Evolutionary conservation across 2,329 filamentous ascomycete genomes (phyloP).

Genomic region (Colletotrichum australisinense): DNA sequence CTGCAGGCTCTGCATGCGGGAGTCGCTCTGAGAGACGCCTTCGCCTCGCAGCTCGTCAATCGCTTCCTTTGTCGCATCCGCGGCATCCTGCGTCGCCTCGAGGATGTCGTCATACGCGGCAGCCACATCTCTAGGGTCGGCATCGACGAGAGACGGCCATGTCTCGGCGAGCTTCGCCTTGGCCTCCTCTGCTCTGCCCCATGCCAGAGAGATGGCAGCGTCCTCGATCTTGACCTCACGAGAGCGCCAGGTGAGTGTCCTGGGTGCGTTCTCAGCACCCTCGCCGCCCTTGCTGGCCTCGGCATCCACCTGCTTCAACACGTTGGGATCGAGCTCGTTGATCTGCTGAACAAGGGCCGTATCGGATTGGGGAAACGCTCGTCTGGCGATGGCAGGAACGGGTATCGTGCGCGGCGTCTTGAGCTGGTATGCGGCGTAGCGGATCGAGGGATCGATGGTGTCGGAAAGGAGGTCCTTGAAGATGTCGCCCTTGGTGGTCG

Average conservation of each 20-base stretch:
- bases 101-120: constrained; percentile 92
- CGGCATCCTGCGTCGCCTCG: constrained; percentile 90
- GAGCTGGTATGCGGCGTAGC: constrained; percentile 93
- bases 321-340: constrained; percentile 75
- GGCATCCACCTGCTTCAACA: constrained; percentile 68
- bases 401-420: constrained; percentile 88
- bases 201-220: constrained; percentile 87
- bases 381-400: constrained; percentile 81
- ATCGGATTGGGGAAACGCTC: constrained; percentile 79
- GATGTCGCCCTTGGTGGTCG: constrained; percentile 75
- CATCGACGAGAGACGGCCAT: constrained; percentile 55
- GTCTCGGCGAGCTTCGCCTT: constrained; percentile 61
- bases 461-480: constrained; percentile 88
- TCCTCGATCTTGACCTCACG: constrained; percentile 91
- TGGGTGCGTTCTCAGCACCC: constrained; percentile 69
- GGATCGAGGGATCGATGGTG: constrained; percentile 91
- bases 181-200: constrained; percentile 74
- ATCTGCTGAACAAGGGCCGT: constrained; percentile 72
- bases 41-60: constrained; percentile 91
- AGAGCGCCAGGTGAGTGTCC: constrained; percentile 86
- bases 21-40: constrained; percentile 84
- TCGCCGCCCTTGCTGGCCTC: constrained; percentile 62
- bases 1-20: constrained; percentile 90
- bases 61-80: constrained; percentile 91
- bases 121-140: constrained; percentile 75